Evolutionary conservation across 2,329 filamentous ascomycete genomes (phyloP), one percentile per base, ranked within the genome.

Genomic region (Aspergillus aculeatinus): DNA sequence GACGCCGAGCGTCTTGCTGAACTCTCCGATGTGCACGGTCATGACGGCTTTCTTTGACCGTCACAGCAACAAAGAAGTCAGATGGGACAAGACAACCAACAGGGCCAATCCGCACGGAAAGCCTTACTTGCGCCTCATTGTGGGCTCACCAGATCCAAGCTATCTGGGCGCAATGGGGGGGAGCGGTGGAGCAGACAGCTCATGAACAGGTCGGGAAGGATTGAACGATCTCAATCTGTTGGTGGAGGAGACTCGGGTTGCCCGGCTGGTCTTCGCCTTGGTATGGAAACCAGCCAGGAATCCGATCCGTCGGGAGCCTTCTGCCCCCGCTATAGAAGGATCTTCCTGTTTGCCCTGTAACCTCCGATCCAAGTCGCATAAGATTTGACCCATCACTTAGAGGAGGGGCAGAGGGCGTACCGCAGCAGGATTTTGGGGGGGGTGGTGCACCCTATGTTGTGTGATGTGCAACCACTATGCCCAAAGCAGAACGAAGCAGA

Each of bases 231-330:
- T 44, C 52, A 27, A 23, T 21, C 42, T 48, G 53, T 55, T 55
- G 53, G 53, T 42, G 48, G 48, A 55, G 53, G 42, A 44, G 16
- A 48, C 48, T 55, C 53, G 53, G 53, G 23, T 48, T 48, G 42
- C 9, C 53, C 53, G 53, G 53, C 44, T 55, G 53, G 48, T 55
- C 42, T 48, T 55, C 42, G 53, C 53, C 42, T 55, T 55, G 53
- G 53, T 47, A 25, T 12, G 42, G 25, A 12, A 31, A 44, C 25
- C 35, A 54, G 33, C 39, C 19, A 48, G 42, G 25, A 55, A 33
- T 19, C 39, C 52, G 29, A 55, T 55, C 52, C 39, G 25, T 55
- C 42, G 52, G 52, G n/a, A 48, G 39, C 44, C 11, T 44, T 48
- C 19, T 48, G 44, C 42, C 53, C 42, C 53, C 53, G 44, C 53